These are phyloP conservation scores for Gamarada debralockiae DNA, from an alignment of 495 filamentous ascomycete genomes.

Conservation along the genomic window DNA sequence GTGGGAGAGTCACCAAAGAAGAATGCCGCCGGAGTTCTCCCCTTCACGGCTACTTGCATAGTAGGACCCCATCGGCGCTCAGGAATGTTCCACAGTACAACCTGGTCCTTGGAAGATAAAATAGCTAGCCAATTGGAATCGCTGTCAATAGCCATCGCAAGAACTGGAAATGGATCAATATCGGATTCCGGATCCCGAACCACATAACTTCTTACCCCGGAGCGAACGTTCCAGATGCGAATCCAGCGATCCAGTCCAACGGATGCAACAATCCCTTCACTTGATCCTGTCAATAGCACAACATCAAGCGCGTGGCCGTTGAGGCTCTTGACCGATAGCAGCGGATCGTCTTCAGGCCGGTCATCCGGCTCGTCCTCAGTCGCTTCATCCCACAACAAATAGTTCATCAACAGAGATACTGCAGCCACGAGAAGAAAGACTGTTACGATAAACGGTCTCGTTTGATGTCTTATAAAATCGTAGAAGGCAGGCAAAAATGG, in stretches of 20 bases:
- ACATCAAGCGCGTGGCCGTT: slow-evolving; percentile 61
- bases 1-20: slow-evolving; percentile 43
- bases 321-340: slow-evolving; percentile 57
- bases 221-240: slow-evolving; percentile 53
- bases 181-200: slow-evolving; percentile 30
- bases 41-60: slow-evolving; percentile 41
- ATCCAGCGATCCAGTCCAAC: slow-evolving; percentile 61
- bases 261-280: slow-evolving; percentile 58
- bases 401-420: slow-evolving; percentile 61
- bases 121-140: slow-evolving; percentile 58
- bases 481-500: slow-evolving; percentile 48
- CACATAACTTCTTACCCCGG: slow-evolving; percentile 32
- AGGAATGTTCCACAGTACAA: slow-evolving; percentile 56
- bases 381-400: slow-evolving; percentile 50
- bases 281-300: slow-evolving; percentile 51
- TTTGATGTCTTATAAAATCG: slow-evolving; percentile 53
- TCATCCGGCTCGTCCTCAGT: slow-evolving; percentile 23
- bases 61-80: slow-evolving; percentile 44
- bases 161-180: slow-evolving; percentile 49
- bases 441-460: slow-evolving; percentile 49
- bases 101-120: slow-evolving; percentile 47
- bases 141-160: slow-evolving; percentile 55
- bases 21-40: slow-evolving; percentile 52
- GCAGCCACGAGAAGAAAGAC: slow-evolving; percentile 50
- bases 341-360: slow-evolving; percentile 38